phyloP scores from a whole-genome alignment of 345 rosid genomes.

The Moricandia moricandioides region DNA sequence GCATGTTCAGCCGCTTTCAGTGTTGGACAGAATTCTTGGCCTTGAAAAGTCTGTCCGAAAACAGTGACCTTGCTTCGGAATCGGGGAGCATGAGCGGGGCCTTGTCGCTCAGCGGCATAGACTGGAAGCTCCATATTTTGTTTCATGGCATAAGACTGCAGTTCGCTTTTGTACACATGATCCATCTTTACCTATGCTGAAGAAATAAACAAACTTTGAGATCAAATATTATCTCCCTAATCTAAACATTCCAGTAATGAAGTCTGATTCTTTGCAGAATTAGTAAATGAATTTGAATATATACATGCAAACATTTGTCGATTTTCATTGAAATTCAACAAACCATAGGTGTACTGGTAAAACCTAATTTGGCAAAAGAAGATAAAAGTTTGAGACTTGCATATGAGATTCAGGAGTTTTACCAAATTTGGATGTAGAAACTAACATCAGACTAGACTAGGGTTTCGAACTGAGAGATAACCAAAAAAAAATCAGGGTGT shows the following conservation, averaged over 20 bases:
- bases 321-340: neutral
- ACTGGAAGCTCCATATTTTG: slow-evolving; percentile 41
- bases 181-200: slow-evolving; percentile 11
- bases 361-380: neutral
- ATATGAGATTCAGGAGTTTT: neutral
- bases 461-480: neutral
- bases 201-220: neutral
- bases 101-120: slow-evolving; percentile 49
- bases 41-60: slow-evolving; percentile 45
- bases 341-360: neutral
- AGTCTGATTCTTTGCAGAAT: neutral
- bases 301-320: neutral
- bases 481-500: neutral
- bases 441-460: neutral
- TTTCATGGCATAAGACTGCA: slow-evolving; percentile 56
- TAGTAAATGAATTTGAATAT: neutral
- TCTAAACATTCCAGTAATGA: neutral
- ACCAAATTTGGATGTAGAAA: neutral
- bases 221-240: neutral
- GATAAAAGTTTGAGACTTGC: neutral
- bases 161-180: slow-evolving; percentile 42
- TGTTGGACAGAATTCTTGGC: slow-evolving; percentile 42
- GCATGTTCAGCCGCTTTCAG: slow-evolving; percentile 62
- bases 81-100: slow-evolving; percentile 59
- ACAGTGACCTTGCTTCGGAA: slow-evolving; percentile 52